Percentiles rank a stretch among this genome's conserved stretches.
phyloP scores from a whole-genome alignment of 2,329 filamentous ascomycete genomes.

The Cryoendolithus antarcticus region DNA sequence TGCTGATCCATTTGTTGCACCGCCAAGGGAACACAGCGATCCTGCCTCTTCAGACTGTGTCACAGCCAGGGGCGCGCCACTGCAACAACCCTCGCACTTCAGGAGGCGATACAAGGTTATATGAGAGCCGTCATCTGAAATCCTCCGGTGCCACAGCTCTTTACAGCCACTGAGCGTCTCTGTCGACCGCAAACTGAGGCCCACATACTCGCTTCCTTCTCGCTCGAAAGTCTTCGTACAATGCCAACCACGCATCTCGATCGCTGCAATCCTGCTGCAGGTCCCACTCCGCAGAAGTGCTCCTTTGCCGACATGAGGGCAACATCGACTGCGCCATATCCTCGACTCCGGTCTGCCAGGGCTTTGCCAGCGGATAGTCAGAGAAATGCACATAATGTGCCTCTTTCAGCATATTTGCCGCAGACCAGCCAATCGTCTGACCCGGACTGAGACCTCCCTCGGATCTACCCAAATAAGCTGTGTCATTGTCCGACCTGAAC shows the following conservation, averaged over 20 bases:
- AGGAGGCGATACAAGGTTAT: too few relatives aligned
- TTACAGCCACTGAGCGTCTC: too few relatives aligned
- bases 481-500: constrained; percentile 45
- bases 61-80: too few relatives aligned
- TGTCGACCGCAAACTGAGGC: too few relatives aligned
- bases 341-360: constrained; percentile 38
- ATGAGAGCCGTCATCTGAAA: too few relatives aligned
- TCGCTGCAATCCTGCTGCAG: constrained; percentile 13
- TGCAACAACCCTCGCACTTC: too few relatives aligned
- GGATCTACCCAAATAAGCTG: constrained; percentile 34
- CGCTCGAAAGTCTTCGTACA: constrained; percentile 21
- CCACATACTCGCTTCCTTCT: constrained; percentile 8
- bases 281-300: constrained; percentile 2
- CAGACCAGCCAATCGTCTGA: constrained; percentile 50
- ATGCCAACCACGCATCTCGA: constrained; percentile 13
- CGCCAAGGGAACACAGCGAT: too few relatives aligned
- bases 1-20: too few relatives aligned
- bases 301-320: constrained; percentile 24
- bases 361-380: constrained; percentile 59
- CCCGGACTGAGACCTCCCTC: constrained; percentile 15
- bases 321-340: constrained; percentile 26
- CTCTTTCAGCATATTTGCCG: constrained; percentile 42
- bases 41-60: too few relatives aligned
- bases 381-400: constrained; percentile 59
- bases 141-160: too few relatives aligned